Base-by-base conservation (phyloP, 495 filamentous ascomycete genomes). In the Niebla homalea region DNA sequence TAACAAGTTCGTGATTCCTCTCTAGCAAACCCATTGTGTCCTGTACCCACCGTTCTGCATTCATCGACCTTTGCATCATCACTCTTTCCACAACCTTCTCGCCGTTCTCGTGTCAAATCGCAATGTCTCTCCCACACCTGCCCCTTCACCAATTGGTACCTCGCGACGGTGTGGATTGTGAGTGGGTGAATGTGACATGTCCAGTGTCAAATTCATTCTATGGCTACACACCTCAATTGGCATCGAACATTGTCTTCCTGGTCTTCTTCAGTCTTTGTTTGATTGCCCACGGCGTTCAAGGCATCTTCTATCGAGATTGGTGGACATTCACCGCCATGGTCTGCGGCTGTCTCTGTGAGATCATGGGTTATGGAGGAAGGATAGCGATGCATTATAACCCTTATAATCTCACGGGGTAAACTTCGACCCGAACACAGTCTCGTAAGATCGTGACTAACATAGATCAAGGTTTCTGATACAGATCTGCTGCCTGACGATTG, bases 221-320 rank as follows among this genome's bases (percentile, higher is more conserved):
- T 55, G 81, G 80, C 23, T 86, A 84, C 64, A 73, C 74, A 46
- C 82, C 82, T 1, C 80, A 73, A 54, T 64, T 76, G 7, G 78
- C 73, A 44, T 73, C 73, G 29, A 82, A 83, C 61, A 62, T 72
- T 50, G 77, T 82, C 57, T 77, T 83, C 58, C 62, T 70, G 7
- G 69, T 70, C 18, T 68, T 69, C 42, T 85, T 74, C 53, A 76
- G 64, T 18, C 21, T 80, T 5, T 66, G 70, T 14, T 48, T 70
- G n/a, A 63, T 66, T 0, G 29, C 76, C 3, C 51, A 59, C 23
- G 69, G 76, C 12, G 29, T 76, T 12, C 64, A 57, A 5, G 78
- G 79, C 4, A 41, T 76, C 4, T 73, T 73, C 65, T 81, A 73
- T 57, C 70, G 67, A 57, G 75, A 79, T 35, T 84, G 75, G 74